Base-by-base conservation (phyloP, 2,329 filamentous ascomycete genomes). In the Periconia macrospinosa region DNA sequence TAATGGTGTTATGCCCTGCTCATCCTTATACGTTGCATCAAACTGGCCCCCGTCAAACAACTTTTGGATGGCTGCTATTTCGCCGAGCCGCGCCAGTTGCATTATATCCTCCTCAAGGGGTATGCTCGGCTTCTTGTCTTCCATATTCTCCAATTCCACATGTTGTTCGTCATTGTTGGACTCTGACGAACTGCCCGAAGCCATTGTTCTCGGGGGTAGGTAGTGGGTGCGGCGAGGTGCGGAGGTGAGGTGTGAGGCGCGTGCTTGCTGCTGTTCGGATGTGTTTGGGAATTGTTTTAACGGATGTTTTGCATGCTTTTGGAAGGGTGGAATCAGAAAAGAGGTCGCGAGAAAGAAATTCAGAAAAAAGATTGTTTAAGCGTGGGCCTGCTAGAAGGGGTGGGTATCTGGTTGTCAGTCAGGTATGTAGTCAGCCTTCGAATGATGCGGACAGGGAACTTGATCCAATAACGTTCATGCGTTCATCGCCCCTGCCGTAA, bases 1-100 rank as follows among this genome's bases (percentile, higher is more conserved):
- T 75, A 99, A 78, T 58, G 94, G 92, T 41, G 93, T 97, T 71
- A 99, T 97, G 69, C 91, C 92, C 75, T 99, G 92, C 50, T 90
- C 89, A 70, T 99, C 94, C 51, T 83, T 84, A 73, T 92, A 94
- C 49, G 86, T 90, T 47, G 91, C 91, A 72, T 91, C 89, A 72
- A 84, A 91, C 65, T 90, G 91, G 61, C 89, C 88, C 53, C 83
- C 85, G 70, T 93, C 90, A 63, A 97, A 96, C 48, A 99, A 81
- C 78, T 87, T 92, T 78, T 96, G 89, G 80, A 99, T 94, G 49
- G 85, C 89, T 8, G 82, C 80, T 56, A 97, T 85, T 70, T 99
- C 92, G 53, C 95, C 94, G 62, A 96, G 76, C 55, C 94, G 83
- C 41, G 94, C 92, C 71, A 97, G 79, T 78, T 97, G 93, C 93